Base-by-base conservation (phyloP, 345 rosid species). In the Raphanus sativus region DNA sequence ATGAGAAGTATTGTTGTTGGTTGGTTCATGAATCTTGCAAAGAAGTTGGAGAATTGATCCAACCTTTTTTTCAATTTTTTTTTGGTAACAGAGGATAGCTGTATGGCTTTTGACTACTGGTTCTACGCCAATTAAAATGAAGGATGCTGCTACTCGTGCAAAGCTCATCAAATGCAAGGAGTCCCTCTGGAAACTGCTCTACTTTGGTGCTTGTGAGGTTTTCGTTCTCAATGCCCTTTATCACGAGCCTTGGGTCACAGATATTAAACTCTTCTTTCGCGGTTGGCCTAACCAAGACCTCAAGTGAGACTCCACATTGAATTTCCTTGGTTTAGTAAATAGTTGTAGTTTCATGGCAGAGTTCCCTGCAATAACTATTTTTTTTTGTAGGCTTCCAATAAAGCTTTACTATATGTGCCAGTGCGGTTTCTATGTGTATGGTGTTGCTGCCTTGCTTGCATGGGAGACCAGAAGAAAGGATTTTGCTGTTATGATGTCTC, bases 381-480 rank as follows among this genome's bases (percentile, higher is more conserved):
- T 67, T 75, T 8, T 69, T 77, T 80, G 67, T 91, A 93, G 98
- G 87, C 83, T 86, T 78, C 71, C 94, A 2, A 52, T 91, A 56
- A 78, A 75, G 85, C 89, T 93, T 77, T 84, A 75, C 83, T 91
- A 96, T 84, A 91, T 91, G 98, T 90, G 93, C 87, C 96, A 93
- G 81, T 91, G 96, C 62, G 99, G 99, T 50, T 93, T 96, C 84
- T 90, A 93, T 84, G 67, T 84, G 48, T 90, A 86, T 71, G 89
- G 89, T 83, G 87, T 91, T 75, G 93, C 88, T 79, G 98, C 99
- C 4, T 91, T 96, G 62, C 88, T 91, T 74, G 76, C 81, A 8
- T 91, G 99, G 99, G 99, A 96, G 82, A 96, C 97, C 29, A 89
- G 95, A 83, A 86, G 99, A 78, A 96, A 96, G 76, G 99, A 96